Percentiles rank a stretch among this genome's conserved stretches.
Conservation (phyloP, 176 grass and related monocot genomes). For the Chrysopogon serrulatus region DNA sequence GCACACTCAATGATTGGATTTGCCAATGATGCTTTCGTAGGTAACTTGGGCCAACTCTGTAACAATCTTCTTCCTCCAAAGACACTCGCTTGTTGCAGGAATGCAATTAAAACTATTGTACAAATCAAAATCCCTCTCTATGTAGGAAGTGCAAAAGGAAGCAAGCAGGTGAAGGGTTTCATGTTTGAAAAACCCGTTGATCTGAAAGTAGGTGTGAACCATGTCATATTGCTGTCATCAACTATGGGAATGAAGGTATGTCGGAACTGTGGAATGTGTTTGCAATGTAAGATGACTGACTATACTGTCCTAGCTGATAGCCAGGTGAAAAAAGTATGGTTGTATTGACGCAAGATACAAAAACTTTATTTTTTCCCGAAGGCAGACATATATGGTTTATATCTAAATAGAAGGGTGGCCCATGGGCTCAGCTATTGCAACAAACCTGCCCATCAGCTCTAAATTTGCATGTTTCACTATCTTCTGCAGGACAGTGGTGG, state of each 20-base stretch:
- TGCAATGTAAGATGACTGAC: background rate
- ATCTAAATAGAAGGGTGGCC: background rate
- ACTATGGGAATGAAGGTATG: constrained; percentile 53
- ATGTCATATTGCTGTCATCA: constrained; percentile 46
- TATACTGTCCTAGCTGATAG: background rate
- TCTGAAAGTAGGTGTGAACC: constrained; percentile 58
- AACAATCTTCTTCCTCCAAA: constrained; percentile 10
- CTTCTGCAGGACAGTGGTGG: constrained; percentile 75
- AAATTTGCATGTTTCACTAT: constrained; percentile 1
- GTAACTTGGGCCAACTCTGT: constrained; percentile 41
- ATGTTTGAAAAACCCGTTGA: constrained; percentile 60
- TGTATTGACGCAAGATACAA: background rate
- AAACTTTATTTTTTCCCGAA: background rate
- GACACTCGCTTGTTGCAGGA: background rate
- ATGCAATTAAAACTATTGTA: background rate
- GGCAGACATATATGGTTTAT: background rate
- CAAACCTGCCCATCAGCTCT: background rate
- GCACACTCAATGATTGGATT: constrained; percentile 67
- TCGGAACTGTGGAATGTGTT: background rate
- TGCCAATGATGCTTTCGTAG: constrained; percentile 54
- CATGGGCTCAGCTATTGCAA: background rate
- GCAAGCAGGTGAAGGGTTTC: constrained; percentile 67
- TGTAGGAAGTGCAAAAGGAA: constrained; percentile 65
- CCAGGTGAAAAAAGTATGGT: background rate
- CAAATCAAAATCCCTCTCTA: constrained; percentile 15